Base-by-base conservation (phyloP, 2,329 filamentous ascomycete species). In the Trichoderma sp. region DNA sequence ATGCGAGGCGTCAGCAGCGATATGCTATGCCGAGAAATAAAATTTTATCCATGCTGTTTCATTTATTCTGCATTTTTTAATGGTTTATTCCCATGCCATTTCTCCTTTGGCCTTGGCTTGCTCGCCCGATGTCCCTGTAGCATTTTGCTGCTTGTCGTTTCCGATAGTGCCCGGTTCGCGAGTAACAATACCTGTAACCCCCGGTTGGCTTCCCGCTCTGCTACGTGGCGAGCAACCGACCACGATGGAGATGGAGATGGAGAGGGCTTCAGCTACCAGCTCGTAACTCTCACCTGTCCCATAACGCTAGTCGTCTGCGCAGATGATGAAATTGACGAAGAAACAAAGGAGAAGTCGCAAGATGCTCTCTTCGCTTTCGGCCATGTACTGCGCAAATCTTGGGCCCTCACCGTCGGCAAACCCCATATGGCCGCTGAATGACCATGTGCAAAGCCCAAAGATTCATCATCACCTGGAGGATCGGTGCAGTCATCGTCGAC, bases 351-450 rank as follows among this genome's bases (percentile, higher is more conserved):
- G 21, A 62, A 53, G 28, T 47, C 56, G 34, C 53, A 32, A 62
- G 57, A 70, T 26, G 67, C 39, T 62, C 34, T 53, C 30, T 14
- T 61, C 67, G 57, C 61, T 62, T 70, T 53, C 57, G 67, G 67
- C 39, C 67, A 70, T 53, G 39, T 51, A 30, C 67, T 47, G 67
- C 67, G 67, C 14, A 53, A 51, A 53, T 62, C 57, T 53, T 70
- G 57, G 67, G 57, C 57, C n/a, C 67, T 70, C 67, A 70, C 67
- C 67, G 67, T 70, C 67, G 67, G 67, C 67, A 21, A 70, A 62
- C 67, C 67, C 67, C 67, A 70, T 70, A 21, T 32, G 67, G 39
- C 47, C 57, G 39, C 39, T 61, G 57, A 58, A 28, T 30, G 65
- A 32, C 32, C 67, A 36, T 62, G 66, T 15, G 56, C 24, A 39